A percentile compares a stretch with the other conserved stretches of the same genome.
These are phyloP conservation scores for Primulina huaijiensis DNA, from an alignment of 257 asterid genomes.

Conservation along the genomic window DNA sequence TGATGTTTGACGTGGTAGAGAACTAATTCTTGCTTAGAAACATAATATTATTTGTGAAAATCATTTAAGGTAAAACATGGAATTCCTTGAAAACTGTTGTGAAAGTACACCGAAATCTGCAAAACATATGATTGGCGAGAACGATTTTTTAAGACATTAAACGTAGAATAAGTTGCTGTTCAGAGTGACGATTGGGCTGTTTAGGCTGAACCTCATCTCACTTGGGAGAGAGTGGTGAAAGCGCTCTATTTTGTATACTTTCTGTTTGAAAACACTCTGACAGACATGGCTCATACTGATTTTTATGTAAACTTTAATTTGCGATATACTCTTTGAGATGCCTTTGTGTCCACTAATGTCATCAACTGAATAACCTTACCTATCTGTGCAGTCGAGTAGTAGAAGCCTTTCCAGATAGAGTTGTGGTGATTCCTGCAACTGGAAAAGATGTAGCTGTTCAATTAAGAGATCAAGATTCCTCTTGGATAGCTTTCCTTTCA, in stretches of 20 bases:
- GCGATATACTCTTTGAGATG: not conserved
- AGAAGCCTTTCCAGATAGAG: slow-evolving; percentile 66
- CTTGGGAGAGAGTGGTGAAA: not conserved
- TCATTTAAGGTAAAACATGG: slow-evolving; percentile 4
- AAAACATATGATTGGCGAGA: not conserved
- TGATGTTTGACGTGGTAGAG: not conserved
- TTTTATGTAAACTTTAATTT: too few relatives aligned
- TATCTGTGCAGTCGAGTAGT: slow-evolving; percentile 65
- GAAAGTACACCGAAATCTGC: too few relatives aligned
- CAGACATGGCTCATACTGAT: not conserved
- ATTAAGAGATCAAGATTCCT: slow-evolving; percentile 59
- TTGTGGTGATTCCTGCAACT: slow-evolving; percentile 66
- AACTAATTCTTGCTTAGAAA: not conserved
- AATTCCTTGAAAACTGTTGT: too few relatives aligned
- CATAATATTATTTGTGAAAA: not conserved
- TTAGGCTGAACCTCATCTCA: not conserved
- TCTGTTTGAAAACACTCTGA: not conserved
- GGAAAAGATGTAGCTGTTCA: slow-evolving; percentile 62
- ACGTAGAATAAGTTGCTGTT: not conserved
- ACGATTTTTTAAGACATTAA: not conserved
- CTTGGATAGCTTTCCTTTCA: slow-evolving; percentile 71
- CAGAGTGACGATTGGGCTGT: not conserved
- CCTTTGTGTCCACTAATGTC: slow-evolving; percentile 15
- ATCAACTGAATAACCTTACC: not conserved
- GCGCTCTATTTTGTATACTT: not conserved